Evolutionary conservation across 495 filamentous ascomycete species (phyloP).

Genomic region (Aspergillus coremiiformis): DNA sequence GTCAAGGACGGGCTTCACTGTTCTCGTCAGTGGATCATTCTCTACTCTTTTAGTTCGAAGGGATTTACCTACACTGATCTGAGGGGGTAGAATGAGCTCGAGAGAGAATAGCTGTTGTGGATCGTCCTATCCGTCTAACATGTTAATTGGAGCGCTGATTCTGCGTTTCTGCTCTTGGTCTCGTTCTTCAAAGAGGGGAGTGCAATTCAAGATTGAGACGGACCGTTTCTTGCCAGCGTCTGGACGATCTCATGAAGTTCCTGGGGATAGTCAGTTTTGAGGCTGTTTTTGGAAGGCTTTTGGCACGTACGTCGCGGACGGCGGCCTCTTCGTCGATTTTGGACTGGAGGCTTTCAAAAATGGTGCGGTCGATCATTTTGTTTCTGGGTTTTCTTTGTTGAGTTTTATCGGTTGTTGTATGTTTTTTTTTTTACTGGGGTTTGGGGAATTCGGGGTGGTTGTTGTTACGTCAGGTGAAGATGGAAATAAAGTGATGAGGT

Average conservation of each 20-base stretch:
- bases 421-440: constrained; percentile 8
- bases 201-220: constrained; percentile 1
- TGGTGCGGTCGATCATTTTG: constrained; percentile 63
- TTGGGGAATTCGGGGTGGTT: constrained; percentile 7
- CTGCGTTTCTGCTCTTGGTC: too few relatives aligned
- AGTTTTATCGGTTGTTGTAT: neutral
- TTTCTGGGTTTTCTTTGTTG: constrained; percentile 1
- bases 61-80: constrained; percentile 55
- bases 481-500: constrained; percentile 9
- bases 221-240: constrained; percentile 65
- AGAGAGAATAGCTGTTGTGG: constrained; percentile 74
- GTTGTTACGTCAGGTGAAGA: constrained; percentile 16
- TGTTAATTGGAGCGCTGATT: constrained; percentile 1
- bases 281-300: constrained; percentile 8
- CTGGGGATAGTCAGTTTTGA: constrained; percentile 30
- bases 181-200: too few relatives aligned
- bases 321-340: constrained; percentile 82
- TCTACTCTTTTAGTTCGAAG: neutral
- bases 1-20: constrained; percentile 41
- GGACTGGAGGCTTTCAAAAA: constrained; percentile 81
- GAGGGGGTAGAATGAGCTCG: constrained; percentile 79
- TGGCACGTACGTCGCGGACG: constrained; percentile 57
- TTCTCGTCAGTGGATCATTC: neutral
- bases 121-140: constrained; percentile 42
- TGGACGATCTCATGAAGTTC: constrained; percentile 75